phyloP scores from a whole-genome alignment of 2,329 filamentous ascomycete species.

The Stachybotrys chlorohalonatus region DNA sequence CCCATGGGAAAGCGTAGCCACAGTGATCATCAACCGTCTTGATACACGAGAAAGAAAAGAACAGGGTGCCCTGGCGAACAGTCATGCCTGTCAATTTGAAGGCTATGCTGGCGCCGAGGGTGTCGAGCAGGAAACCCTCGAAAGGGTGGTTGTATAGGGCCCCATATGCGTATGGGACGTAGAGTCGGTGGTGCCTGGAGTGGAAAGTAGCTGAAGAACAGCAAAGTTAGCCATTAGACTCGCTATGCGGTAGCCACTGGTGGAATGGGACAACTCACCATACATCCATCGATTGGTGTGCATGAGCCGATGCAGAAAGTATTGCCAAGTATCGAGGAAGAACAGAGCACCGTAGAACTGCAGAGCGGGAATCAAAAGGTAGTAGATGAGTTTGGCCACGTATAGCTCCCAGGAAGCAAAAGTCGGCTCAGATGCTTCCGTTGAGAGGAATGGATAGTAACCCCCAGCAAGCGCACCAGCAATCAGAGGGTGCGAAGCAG shows the following conservation, averaged over 20 bases:
- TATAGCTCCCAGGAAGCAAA: slow-evolving; percentile 79
- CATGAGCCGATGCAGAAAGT: slow-evolving; percentile 94
- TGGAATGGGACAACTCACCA: slow-evolving; percentile 47
- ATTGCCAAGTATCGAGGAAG: slow-evolving; percentile 94
- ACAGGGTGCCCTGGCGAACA: slow-evolving; percentile 77
- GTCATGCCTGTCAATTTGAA: slow-evolving; percentile 79
- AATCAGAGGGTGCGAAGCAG: slow-evolving; percentile 60
- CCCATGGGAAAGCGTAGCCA: slow-evolving; percentile 91
- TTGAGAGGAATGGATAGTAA: slow-evolving; percentile 62
- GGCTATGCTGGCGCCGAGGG: slow-evolving; percentile 72
- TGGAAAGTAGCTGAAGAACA: slow-evolving; percentile 65
- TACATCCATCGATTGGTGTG: slow-evolving; percentile 97
- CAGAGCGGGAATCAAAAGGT: slow-evolving; percentile 62
- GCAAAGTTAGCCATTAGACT: slow-evolving; percentile 19
- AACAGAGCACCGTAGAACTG: slow-evolving; percentile 69
- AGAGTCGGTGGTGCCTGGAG: slow-evolving; percentile 90
- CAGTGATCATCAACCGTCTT: slow-evolving; percentile 98
- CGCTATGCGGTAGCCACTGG: not conserved
- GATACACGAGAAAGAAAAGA: slow-evolving; percentile 81
- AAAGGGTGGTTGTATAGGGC: slow-evolving; percentile 95
- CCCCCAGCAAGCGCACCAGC: slow-evolving; percentile 73
- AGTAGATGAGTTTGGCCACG: slow-evolving; percentile 70
- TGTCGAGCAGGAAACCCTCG: slow-evolving; percentile 90
- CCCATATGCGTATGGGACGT: slow-evolving; percentile 95
- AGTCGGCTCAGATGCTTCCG: slow-evolving; percentile 53